Percentiles rank a stretch among this genome's conserved stretches.
These are phyloP conservation scores for Cutaneotrichosporon spelunceum DNA, from an alignment of 1,284 basidiomycete genomes.

Conservation along the genomic window DNA sequence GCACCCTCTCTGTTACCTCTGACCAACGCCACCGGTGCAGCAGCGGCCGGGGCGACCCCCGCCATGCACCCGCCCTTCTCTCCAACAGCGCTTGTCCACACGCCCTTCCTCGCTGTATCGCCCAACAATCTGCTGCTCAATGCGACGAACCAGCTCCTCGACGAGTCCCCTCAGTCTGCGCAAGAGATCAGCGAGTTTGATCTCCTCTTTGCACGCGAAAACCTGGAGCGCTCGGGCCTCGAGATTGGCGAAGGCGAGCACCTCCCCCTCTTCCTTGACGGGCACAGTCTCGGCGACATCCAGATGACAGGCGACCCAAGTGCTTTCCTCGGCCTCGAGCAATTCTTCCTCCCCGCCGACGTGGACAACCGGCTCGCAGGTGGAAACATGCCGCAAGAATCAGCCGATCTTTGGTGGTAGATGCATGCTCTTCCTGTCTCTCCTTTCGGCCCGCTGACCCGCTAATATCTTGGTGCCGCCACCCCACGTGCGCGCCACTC, in stretches of 20 bases:
- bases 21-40: slow-evolving; percentile 18
- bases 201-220: slow-evolving; percentile 47
- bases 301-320: slow-evolving; percentile 38
- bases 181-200: slow-evolving; percentile 50
- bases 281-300: slow-evolving; percentile 43
- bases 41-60: not conserved
- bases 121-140: slow-evolving; percentile 30
- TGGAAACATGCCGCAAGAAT: not conserved
- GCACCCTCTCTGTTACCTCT: slow-evolving; percentile 24
- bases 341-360: slow-evolving; percentile 50
- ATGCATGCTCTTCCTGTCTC: not conserved
- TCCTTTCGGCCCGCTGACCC: not conserved
- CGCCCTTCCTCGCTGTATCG: slow-evolving; percentile 18
- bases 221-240: slow-evolving; percentile 48
- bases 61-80: slow-evolving; percentile 18
- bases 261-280: slow-evolving; percentile 51
- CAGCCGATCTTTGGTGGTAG: slow-evolving; percentile 3
- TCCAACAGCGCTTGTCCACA: slow-evolving; percentile 22
- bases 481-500: not conserved
- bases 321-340: slow-evolving; percentile 48
- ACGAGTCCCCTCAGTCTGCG: slow-evolving; percentile 42
- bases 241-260: slow-evolving; percentile 44
- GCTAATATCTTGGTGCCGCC: not conserved
- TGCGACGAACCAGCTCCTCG: slow-evolving; percentile 36
- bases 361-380: slow-evolving; percentile 39